Evolutionary conservation across 2,329 filamentous ascomycete species (phyloP).

Genomic region (Biscogniauxia mediterranea): DNA sequence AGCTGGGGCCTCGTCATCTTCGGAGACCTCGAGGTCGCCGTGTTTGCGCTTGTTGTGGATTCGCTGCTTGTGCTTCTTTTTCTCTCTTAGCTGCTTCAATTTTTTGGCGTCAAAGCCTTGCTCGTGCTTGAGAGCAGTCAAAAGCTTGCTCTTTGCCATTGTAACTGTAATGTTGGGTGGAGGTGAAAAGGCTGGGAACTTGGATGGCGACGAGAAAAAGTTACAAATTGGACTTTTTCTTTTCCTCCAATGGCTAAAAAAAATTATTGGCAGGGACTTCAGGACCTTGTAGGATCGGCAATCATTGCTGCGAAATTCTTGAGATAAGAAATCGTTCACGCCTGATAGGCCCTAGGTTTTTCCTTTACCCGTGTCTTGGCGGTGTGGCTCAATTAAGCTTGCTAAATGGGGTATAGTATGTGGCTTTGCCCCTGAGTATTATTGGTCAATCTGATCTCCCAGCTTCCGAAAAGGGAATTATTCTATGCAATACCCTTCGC

Average conservation of each 20-base stretch:
- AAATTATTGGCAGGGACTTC: background rate
- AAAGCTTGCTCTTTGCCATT: constrained; percentile 31
- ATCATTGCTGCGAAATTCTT: background rate
- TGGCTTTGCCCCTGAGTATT: background rate
- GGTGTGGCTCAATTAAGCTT: background rate
- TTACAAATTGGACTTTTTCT: constrained; percentile 12
- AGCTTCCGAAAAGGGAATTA: background rate
- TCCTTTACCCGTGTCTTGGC: background rate
- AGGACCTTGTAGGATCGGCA: background rate
- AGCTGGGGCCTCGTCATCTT: constrained; percentile 23
- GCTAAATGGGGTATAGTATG: background rate
- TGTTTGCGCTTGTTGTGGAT: constrained; percentile 23
- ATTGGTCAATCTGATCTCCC: background rate
- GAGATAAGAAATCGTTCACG: constrained; percentile 2
- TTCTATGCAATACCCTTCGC: background rate
- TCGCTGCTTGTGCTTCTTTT: constrained; percentile 29
- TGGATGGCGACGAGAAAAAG: background rate
- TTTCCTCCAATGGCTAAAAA: background rate
- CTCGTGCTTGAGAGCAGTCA: constrained; percentile 29
- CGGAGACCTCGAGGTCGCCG: constrained; percentile 19
- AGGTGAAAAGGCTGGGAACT: constrained; percentile 7
- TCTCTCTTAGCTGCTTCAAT: constrained; percentile 26
- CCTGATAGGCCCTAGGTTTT: constrained; percentile 9
- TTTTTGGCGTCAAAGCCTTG: constrained; percentile 31
- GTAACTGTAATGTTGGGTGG: constrained; percentile 14